Evolutionary conservation across 2,329 filamentous ascomycete genomes (phyloP), one percentile per base, ranked within the genome.

Genomic region (Ilyonectria sp.): DNA sequence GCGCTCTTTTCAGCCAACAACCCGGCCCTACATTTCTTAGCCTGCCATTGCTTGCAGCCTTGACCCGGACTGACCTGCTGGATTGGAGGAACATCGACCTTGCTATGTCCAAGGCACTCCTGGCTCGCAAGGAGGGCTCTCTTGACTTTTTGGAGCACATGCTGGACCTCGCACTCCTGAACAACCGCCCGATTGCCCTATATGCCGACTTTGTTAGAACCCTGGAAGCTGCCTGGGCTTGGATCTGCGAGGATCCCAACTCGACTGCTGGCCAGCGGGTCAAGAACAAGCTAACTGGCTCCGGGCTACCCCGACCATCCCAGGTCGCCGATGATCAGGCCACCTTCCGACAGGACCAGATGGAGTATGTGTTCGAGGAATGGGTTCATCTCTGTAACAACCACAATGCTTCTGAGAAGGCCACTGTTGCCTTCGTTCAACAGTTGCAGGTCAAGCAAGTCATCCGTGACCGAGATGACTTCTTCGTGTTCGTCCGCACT

Each of bases 331-430:
- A 91, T 63, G 86, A 89, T 56, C 73, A 76, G 35, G 61, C 56
- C 44, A 79, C 83, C 44, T 85, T 89, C 35, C 91, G 91, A 72
- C 90, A 91, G 69, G 94, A 97, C 69, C 94, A 98, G 79, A 90
- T 97, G 82, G 94, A 97, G 74, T 98, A 99, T 78, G 88, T 98
- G 21, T 98, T 99, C 76, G 94, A 95, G 49, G 96, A 99, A 82
- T 99, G 96, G 96, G 89, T 95, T 31, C 91, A 92, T 67, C 87
- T 98, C 8, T 92, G 88, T 82, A 92, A 92, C 79, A 93, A 94
- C 74, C 88, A 90, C n/a, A 90, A 91, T 72, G 90, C 92, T 4
- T 91, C 92, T 4, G 92, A 94, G 69, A 93, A 92, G 76, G 89
- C 91, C 0, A 86, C 91, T 60, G 84, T 88, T 6, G 89, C 93